phyloP scores from a whole-genome alignment of 441 rosid genomes.

The Viola pubescens region DNA sequence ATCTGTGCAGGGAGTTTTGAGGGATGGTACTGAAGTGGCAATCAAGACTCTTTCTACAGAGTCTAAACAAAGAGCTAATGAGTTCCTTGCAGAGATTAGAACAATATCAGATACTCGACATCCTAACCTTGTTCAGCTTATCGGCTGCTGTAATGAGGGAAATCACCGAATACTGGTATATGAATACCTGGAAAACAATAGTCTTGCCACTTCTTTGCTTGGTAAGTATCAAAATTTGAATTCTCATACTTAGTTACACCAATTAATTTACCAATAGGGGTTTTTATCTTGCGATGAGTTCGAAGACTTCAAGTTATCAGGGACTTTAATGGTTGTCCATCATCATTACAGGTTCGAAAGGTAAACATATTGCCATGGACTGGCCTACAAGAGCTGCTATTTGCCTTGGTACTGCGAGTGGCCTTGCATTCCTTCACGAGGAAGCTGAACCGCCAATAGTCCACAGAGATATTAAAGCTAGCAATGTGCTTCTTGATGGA shows the following conservation, averaged over 20 bases:
- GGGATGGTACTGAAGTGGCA: slow-evolving; percentile 53
- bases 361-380: slow-evolving; percentile 37
- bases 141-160: slow-evolving; percentile 63
- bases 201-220: slow-evolving; percentile 54
- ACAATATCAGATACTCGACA: slow-evolving; percentile 46
- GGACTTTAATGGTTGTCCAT: slow-evolving; percentile 9
- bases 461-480: slow-evolving; percentile 74
- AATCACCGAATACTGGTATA: slow-evolving; percentile 49
- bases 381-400: slow-evolving; percentile 63
- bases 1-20: slow-evolving; percentile 45
- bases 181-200: slow-evolving; percentile 64
- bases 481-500: slow-evolving; percentile 61
- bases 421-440: slow-evolving; percentile 52
- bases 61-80: slow-evolving; percentile 55
- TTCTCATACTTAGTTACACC: neutral
- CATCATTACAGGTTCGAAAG: slow-evolving; percentile 42
- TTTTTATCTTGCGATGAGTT: neutral
- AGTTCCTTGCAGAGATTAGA: slow-evolving; percentile 58
- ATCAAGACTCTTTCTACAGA: slow-evolving; percentile 55
- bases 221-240: slow-evolving; percentile 27
- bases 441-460: slow-evolving; percentile 56
- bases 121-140: slow-evolving; percentile 58
- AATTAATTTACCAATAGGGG: neutral
- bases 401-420: slow-evolving; percentile 58
- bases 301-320: slow-evolving; percentile 1